These are phyloP conservation scores for Vitis cinerea DNA, from an alignment of 164 flowering plant genomes.

Conservation along the genomic window DNA sequence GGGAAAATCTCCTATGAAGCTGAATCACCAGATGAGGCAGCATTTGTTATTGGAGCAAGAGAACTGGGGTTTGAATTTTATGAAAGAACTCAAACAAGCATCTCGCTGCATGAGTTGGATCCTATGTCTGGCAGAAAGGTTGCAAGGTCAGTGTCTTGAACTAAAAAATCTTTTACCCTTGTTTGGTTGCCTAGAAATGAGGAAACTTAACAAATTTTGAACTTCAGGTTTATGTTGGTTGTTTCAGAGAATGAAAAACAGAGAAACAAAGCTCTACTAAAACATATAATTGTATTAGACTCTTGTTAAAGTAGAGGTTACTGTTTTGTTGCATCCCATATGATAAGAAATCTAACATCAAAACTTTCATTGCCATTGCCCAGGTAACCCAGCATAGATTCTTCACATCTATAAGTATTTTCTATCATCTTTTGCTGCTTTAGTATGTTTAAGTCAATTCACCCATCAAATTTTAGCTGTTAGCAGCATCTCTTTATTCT, in stretches of 20 bases:
- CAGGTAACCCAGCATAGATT: neutral
- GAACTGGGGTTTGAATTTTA: slow-evolving; percentile 72
- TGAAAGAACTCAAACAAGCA: slow-evolving; percentile 58
- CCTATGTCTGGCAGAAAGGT: slow-evolving; percentile 27
- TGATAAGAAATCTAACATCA: no score
- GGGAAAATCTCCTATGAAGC: slow-evolving; percentile 66
- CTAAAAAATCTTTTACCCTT: neutral
- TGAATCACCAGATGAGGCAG: slow-evolving; percentile 85
- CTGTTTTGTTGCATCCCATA: no score
- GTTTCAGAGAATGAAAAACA: no score
- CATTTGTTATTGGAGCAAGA: slow-evolving; percentile 70
- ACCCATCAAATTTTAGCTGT: neutral
- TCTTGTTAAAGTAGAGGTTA: no score
- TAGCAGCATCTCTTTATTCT: neutral
- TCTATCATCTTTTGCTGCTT: neutral
- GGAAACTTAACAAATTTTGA: no score
- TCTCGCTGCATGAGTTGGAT: slow-evolving; percentile 47
- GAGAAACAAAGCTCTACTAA: no score
- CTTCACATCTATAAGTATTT: neutral
- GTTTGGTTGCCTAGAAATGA: no score
- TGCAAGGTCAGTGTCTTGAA: slow-evolving; percentile 35
- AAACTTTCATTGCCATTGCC: neutral
- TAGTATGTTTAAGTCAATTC: neutral
- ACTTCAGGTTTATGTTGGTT: no score
- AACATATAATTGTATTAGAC: no score